Conservation (phyloP, 2,329 filamentous ascomycete species). For the Beauveria pseudobassiana region DNA sequence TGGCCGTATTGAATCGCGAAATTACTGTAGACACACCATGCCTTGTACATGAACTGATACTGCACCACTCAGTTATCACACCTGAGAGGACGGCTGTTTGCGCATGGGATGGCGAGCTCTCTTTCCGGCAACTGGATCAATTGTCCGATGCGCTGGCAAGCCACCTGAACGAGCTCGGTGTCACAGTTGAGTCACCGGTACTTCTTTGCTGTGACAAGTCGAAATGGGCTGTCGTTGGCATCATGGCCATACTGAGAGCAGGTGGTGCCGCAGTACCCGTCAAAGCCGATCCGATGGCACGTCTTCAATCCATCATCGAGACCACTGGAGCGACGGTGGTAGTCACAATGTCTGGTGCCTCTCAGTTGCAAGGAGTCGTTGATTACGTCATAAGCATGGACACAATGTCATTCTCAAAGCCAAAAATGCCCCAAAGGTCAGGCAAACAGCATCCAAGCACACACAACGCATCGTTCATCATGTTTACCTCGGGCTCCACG, state of each 20-base stretch:
- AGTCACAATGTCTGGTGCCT: neutral
- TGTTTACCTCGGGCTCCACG: slow-evolving; percentile 47
- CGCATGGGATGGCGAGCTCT: slow-evolving; percentile 18
- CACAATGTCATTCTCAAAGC: too few species aligned
- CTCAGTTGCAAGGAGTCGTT: neutral
- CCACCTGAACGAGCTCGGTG: neutral
- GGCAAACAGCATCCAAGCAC: neutral
- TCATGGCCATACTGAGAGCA: slow-evolving; percentile 21
- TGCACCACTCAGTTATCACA: neutral
- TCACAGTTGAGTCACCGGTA: slow-evolving; percentile 6
- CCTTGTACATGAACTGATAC: neutral
- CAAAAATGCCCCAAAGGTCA: neutral
- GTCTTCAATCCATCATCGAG: neutral
- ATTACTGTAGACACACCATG: neutral
- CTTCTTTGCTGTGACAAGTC: slow-evolving; percentile 24
- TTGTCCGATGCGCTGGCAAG: neutral
- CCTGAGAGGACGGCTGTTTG: neutral
- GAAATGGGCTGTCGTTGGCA: slow-evolving; percentile 19
- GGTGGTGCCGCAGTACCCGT: slow-evolving; percentile 25
- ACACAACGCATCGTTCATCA: slow-evolving; percentile 23
- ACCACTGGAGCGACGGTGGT: slow-evolving; percentile 1
- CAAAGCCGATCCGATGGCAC: slow-evolving; percentile 10
- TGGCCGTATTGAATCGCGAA: neutral
- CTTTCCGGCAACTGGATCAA: slow-evolving; percentile 14
- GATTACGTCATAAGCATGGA: neutral